Conservation (phyloP, 1,139 yeast species). For the Scheffersomyces illinoinensis region DNA sequence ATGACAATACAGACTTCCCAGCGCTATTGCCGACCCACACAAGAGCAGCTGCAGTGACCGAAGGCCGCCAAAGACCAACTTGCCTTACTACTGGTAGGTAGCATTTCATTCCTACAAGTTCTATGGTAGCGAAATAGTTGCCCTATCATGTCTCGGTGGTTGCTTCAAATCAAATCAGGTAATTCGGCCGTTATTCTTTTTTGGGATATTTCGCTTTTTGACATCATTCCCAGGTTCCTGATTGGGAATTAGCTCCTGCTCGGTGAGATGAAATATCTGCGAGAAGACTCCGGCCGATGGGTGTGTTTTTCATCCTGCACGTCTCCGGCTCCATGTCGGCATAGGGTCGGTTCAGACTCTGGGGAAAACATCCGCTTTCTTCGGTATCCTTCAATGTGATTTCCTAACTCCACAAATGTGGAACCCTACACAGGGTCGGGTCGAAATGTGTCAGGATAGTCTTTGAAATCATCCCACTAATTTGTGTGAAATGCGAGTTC, state of each 20-base stretch:
- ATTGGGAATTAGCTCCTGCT: background rate
- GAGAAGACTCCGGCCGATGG: background rate
- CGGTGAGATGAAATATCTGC: background rate
- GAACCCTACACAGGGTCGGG: background rate
- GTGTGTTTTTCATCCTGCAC: background rate
- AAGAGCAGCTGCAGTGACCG: background rate
- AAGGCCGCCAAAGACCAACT: background rate
- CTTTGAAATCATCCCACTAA: background rate
- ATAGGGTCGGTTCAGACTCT: background rate
- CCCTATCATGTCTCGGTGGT: background rate
- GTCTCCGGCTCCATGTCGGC: background rate
- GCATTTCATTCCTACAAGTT: background rate
- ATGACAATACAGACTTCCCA: background rate
- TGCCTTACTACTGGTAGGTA: background rate
- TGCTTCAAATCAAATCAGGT: background rate
- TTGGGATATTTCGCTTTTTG: background rate
- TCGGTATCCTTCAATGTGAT: background rate
- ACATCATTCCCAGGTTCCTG: background rate
- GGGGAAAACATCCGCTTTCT: background rate
- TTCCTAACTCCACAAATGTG: background rate
- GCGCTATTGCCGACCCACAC: background rate
- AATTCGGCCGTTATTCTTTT: background rate
- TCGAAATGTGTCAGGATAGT: background rate
- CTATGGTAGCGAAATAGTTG: background rate
- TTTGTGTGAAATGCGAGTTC: background rate